Percentiles rank a stretch among this genome's conserved stretches.
These are phyloP conservation scores for Auxenochlorella pyrenoidosa DNA, from an alignment of 139 green algal genomes.

Conservation along the genomic window DNA sequence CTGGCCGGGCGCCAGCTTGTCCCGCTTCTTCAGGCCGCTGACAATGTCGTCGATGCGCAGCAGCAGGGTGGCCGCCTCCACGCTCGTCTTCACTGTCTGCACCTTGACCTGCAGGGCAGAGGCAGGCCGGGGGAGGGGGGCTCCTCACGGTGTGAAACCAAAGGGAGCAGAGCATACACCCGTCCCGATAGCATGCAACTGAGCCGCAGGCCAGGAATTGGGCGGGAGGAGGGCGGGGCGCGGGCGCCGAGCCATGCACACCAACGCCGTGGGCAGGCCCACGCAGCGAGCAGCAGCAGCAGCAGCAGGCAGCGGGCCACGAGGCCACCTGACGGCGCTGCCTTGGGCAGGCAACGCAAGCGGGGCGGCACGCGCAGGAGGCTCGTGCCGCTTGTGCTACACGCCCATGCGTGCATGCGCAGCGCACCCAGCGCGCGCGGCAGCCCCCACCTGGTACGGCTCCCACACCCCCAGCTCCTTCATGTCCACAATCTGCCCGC, in stretches of 20 bases:
- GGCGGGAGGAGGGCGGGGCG: too few relatives aligned
- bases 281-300: too few relatives aligned
- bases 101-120: conserved; percentile 18
- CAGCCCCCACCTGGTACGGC: conserved; percentile 89
- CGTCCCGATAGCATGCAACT: too few relatives aligned
- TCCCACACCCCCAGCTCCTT: conserved; percentile 97
- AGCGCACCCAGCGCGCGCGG: neutral
- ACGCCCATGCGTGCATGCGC: neutral
- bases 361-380: too few relatives aligned
- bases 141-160: too few relatives aligned
- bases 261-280: too few relatives aligned
- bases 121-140: neutral
- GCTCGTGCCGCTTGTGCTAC: too few relatives aligned
- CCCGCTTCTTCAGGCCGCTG: conserved; percentile 83
- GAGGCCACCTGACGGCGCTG: too few relatives aligned
- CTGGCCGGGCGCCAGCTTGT: conserved; percentile 50
- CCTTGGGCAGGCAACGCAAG: too few relatives aligned
- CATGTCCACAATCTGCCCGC: conserved; percentile 94
- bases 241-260: too few relatives aligned
- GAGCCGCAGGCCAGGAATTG: too few relatives aligned
- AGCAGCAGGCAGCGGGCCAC: too few relatives aligned
- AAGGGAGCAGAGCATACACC: neutral
- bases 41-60: conserved; percentile 99
- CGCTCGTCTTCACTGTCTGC: conserved; percentile 97
- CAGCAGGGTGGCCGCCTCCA: conserved; percentile 94